Base-by-base conservation (phyloP, 192 early-diverging fungal species). In the Oehlia diaphana region DNA sequence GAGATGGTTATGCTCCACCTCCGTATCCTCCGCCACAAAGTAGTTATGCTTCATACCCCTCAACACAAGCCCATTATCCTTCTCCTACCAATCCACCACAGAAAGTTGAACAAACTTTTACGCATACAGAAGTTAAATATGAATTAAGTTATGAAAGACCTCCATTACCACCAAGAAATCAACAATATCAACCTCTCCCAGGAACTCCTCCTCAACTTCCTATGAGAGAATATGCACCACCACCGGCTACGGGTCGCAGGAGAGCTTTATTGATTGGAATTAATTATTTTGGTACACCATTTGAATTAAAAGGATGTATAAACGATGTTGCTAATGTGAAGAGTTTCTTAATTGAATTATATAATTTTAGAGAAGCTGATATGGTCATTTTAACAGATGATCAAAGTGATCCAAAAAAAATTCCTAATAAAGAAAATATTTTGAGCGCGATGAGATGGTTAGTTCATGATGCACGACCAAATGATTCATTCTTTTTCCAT, bases 241-340 rank as follows among this genome's bases (percentile, higher is more conserved):
- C 65, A 3, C 4, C 35, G 80, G 80, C 79, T 82, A 79, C 80
- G 33, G 93, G 93, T 23, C 87, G 92, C 64, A 93, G 94, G 84
- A 89, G 91, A 23, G 96, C 95, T 10, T 84, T 98, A 28, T 88
- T 98, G 58, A 92, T 98, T 77, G 97, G 97, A 28, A 95, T 97
- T 85, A 98, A 98, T 82, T 98, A 98, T 85, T 85, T 88, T 66
- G 87, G 88, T 33, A 85, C 89, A 65, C 83, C 84, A 74, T 86
- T 87, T 72, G 84, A 90, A 80, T 90, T 95, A 47, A 83, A 79
- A 74, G 87, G 94, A 9, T 95, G 94, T 82, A 92, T 94, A 84
- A 94, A 94, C 79, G 94, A 95, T 82, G 93, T 94, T n/a, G 82
- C 86, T 39, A 94, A 93, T 83, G 89, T 95, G 65, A 92, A 94